These are phyloP conservation scores for Pezicula rhizophila DNA, from an alignment of 2,329 filamentous ascomycete genomes.

Conservation along the genomic window DNA sequence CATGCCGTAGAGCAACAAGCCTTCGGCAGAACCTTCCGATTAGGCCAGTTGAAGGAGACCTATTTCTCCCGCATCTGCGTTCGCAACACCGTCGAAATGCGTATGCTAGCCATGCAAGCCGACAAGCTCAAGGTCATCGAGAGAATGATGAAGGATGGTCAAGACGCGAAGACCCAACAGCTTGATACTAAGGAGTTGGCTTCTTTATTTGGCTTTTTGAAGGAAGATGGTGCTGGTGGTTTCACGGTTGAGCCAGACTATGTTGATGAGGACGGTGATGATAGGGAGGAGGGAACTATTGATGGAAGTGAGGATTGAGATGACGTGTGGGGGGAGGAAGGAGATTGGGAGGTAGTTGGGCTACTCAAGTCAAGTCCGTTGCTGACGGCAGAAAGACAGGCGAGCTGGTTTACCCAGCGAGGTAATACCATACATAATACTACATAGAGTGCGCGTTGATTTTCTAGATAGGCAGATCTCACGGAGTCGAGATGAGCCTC, in stretches of 20 bases:
- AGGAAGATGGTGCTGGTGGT: constrained; percentile 30
- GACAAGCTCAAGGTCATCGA: constrained; percentile 44
- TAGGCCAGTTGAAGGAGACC: constrained; percentile 57
- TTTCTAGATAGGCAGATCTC: no score
- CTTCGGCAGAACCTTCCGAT: constrained; percentile 52
- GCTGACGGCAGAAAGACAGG: no score
- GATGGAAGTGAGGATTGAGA: background rate
- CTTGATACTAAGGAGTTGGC: constrained; percentile 33
- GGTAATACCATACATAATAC: no score
- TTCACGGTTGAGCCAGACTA: constrained; percentile 20
- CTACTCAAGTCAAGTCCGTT: no score
- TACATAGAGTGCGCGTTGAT: no score
- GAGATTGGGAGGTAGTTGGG: background rate
- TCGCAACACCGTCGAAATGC: constrained; percentile 50
- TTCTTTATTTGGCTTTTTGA: constrained; percentile 38
- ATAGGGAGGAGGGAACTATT: background rate
- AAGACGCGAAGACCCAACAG: constrained; percentile 10
- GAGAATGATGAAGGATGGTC: constrained; percentile 18
- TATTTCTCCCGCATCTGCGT: constrained; percentile 53
- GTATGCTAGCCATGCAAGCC: constrained; percentile 48
- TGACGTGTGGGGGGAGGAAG: background rate
- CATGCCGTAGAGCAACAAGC: constrained; percentile 53
- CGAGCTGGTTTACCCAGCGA: no score
- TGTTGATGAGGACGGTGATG: constrained; percentile 11
- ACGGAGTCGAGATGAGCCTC: no score